A percentile compares a stretch with the other conserved stretches of the same genome.
These are phyloP conservation scores for Volvariella volvacea DNA, from an alignment of 1,284 basidiomycete species.

Conservation along the genomic window DNA sequence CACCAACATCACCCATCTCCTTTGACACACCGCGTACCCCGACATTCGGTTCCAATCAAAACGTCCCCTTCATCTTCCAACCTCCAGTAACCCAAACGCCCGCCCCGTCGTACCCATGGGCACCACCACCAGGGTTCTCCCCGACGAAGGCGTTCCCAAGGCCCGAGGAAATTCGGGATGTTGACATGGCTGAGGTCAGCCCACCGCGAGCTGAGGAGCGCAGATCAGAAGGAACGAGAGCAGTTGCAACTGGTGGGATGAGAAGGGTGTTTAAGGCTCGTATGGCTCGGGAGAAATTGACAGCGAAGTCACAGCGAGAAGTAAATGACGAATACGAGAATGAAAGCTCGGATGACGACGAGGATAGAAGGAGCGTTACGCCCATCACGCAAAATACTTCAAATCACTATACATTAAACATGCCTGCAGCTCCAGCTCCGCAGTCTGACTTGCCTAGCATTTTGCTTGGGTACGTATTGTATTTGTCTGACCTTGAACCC, in stretches of 20 bases:
- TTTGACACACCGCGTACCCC: conserved; percentile 36
- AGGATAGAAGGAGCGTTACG: conserved; percentile 16
- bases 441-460: conserved; percentile 65
- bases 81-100: conserved; percentile 43
- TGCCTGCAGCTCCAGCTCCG: conserved; percentile 50
- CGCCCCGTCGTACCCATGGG: conserved; percentile 46
- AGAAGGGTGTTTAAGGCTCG: conserved; percentile 63
- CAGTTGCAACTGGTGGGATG: conserved; percentile 62
- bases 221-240: conserved; percentile 33
- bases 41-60: conserved; percentile 54
- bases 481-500: conserved; percentile 9
- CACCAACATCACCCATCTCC: conserved; percentile 36
- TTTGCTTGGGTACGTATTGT: conserved; percentile 63
- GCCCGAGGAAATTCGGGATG: conserved; percentile 48
- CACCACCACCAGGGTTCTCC: conserved; percentile 51
- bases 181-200: conserved; percentile 68
- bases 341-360: conserved; percentile 39
- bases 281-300: conserved; percentile 29
- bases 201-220: conserved; percentile 43
- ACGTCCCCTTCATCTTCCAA: conserved; percentile 67
- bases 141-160: conserved; percentile 54
- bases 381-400: conserved; percentile 51
- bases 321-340: conserved; percentile 28
- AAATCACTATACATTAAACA: conserved; percentile 76
- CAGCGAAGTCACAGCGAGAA: conserved; percentile 13